Percentiles rank a stretch among this genome's conserved stretches.
Conservation (phyloP, 768 basidiomycete genomes). For the Calocybe gangraenosa region DNA sequence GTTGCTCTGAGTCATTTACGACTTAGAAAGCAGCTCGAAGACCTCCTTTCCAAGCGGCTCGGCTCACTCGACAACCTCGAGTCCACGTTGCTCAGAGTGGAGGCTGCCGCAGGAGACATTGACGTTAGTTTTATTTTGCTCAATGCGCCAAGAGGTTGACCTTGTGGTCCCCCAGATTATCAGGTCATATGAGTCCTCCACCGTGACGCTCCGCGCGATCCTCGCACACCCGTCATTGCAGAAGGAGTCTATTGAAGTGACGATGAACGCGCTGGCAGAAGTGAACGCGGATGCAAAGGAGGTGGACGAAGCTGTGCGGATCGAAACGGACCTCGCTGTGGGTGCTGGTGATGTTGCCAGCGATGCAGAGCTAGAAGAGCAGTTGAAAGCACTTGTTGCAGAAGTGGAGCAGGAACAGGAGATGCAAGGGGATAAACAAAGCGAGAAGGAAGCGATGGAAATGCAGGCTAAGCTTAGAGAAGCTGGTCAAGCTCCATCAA, state of each 20-base stretch:
- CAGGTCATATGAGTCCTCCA: slow-evolving; percentile 80
- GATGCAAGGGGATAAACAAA: slow-evolving; percentile 10
- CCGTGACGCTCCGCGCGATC: slow-evolving; percentile 69
- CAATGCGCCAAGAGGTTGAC: not conserved
- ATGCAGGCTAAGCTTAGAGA: slow-evolving; percentile 15
- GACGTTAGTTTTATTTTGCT: slow-evolving; percentile 49
- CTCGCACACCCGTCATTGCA: slow-evolving; percentile 79
- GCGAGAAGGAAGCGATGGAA: slow-evolving; percentile 10
- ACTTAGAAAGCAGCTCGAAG: slow-evolving; percentile 77
- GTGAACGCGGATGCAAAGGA: slow-evolving; percentile 81
- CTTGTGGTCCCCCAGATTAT: slow-evolving; percentile 52
- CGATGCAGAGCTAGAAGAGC: slow-evolving; percentile 53
- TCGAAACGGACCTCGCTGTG: slow-evolving; percentile 61
- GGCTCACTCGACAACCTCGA: slow-evolving; percentile 71
- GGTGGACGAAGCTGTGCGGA: slow-evolving; percentile 70
- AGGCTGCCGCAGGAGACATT: slow-evolving; percentile 85
- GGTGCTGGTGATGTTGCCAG: slow-evolving; percentile 64
- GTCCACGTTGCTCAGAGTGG: slow-evolving; percentile 74
- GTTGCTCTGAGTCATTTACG: slow-evolving; percentile 76
- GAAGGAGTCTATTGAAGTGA: slow-evolving; percentile 75
- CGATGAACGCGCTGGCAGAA: slow-evolving; percentile 83
- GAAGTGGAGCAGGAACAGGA: slow-evolving; percentile 28
- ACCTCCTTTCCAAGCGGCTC: slow-evolving; percentile 69
- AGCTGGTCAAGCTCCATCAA: slow-evolving; percentile 1
- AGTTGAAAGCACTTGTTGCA: slow-evolving; percentile 51